Conservation (phyloP, 148 eudicot species). For the Vaccinium corymbosum region DNA sequence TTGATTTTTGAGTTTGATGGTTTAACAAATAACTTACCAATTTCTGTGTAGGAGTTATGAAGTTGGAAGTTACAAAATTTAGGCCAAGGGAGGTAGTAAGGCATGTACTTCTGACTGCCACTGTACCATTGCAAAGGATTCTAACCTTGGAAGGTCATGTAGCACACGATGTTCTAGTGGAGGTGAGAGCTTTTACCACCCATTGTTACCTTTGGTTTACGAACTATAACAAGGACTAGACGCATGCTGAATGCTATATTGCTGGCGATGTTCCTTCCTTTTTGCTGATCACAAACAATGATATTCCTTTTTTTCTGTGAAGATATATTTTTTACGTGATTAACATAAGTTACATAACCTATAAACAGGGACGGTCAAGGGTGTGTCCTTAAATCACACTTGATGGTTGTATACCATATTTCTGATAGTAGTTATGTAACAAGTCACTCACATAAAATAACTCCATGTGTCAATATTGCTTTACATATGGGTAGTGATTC, state of each 20-base stretch:
- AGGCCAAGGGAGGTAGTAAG: slow-evolving; percentile 90
- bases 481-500: neutral
- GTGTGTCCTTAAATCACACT: neutral
- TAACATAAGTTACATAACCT: neutral
- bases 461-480: neutral
- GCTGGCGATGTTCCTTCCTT: neutral
- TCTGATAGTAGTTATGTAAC: neutral
- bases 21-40: neutral
- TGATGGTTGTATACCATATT: neutral
- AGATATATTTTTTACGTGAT: neutral
- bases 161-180: slow-evolving; percentile 71
- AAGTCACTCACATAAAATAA: neutral
- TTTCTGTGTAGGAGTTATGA: slow-evolving; percentile 67
- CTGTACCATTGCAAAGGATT: slow-evolving; percentile 75
- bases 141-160: slow-evolving; percentile 80
- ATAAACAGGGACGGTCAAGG: neutral
- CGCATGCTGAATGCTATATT: neutral
- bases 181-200: slow-evolving; percentile 38
- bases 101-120: slow-evolving; percentile 90
- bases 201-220: neutral
- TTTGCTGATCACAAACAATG: neutral
- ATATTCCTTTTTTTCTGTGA: neutral
- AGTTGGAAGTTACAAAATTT: slow-evolving; percentile 85
- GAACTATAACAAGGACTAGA: neutral
- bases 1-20: neutral